Evolutionary conservation across 192 early-diverging fungal species (phyloP).

Genomic region (Coemansia sp.): DNA sequence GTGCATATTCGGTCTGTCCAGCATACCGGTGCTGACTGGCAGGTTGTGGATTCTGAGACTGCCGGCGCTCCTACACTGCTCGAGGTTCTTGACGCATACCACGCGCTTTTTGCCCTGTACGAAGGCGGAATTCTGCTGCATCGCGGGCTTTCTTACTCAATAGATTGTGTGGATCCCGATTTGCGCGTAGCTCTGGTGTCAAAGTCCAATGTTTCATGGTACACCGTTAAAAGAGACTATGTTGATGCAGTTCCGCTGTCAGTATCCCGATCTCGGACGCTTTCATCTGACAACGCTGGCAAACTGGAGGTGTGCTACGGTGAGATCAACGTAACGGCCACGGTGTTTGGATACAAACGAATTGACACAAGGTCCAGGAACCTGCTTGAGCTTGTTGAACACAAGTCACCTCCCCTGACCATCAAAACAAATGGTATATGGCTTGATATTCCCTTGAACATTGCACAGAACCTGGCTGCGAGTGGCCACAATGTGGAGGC

Average conservation of each 20-base stretch:
- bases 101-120: conserved; percentile 38
- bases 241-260: not conserved
- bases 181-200: conserved; percentile 21
- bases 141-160: conserved; percentile 29
- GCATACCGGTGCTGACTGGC: conserved; percentile 8
- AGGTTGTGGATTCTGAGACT: conserved; percentile 11
- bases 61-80: conserved; percentile 13
- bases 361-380: conserved; percentile 24
- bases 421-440: conserved; percentile 20
- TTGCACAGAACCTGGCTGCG: not conserved
- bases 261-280: not conserved
- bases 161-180: conserved; percentile 24
- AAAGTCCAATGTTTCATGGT: conserved; percentile 29
- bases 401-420: conserved; percentile 7
- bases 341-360: conserved; percentile 42
- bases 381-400: conserved; percentile 26
- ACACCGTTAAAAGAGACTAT: conserved; percentile 16
- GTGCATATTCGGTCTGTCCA: conserved; percentile 32
- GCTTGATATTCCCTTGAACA: conserved; percentile 26
- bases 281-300: not conserved
- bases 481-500: conserved; percentile 19
- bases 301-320: conserved; percentile 7
- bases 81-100: conserved; percentile 42
- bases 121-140: conserved; percentile 46
- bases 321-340: conserved; percentile 9